A percentile compares a stretch with the other conserved stretches of the same genome.
Conservation (phyloP, 1,284 basidiomycete species). For the Trametes pubescens region DNA sequence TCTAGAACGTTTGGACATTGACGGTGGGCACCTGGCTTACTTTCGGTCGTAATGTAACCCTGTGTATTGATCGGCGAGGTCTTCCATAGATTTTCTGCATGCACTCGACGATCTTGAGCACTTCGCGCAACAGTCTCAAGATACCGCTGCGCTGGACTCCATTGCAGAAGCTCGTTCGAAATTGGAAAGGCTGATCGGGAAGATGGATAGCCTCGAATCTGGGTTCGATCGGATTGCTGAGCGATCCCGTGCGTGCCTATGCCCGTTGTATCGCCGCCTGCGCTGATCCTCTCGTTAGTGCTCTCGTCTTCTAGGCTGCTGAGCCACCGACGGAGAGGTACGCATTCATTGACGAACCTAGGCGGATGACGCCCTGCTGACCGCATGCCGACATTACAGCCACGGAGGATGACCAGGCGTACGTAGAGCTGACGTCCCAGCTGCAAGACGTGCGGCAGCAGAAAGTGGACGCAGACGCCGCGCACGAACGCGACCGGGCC, state of each 20-base stretch:
- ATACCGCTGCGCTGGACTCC: conserved; percentile 58
- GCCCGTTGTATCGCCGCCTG: background rate
- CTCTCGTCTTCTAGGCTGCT: conserved; percentile 76
- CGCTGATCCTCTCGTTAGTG: conserved; percentile 52
- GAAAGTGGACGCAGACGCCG: conserved; percentile 59
- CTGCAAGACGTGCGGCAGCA: conserved; percentile 63
- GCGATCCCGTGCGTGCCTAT: conserved; percentile 61
- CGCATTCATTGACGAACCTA: conserved; percentile 40
- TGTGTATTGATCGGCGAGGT: background rate
- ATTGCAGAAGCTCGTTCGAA: conserved; percentile 66
- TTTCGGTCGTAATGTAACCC: background rate
- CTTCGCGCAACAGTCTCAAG: conserved; percentile 53
- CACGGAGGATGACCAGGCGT: conserved; percentile 75
- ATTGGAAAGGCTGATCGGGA: conserved; percentile 72
- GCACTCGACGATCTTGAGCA: conserved; percentile 73
- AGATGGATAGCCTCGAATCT: conserved; percentile 79
- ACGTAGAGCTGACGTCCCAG: conserved; percentile 71
- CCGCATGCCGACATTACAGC: conserved; percentile 47
- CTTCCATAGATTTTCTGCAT: conserved; percentile 60
- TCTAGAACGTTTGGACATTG: conserved; percentile 76
- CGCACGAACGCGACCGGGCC: conserved; percentile 61
- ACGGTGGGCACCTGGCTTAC: conserved; percentile 52
- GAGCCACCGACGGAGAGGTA: conserved; percentile 72
- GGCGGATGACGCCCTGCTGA: conserved; percentile 19
- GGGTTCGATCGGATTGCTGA: conserved; percentile 86